Evolutionary conservation across 2,329 filamentous ascomycete species (phyloP).

Genomic region (Ceratocystis diversiconidia): DNA sequence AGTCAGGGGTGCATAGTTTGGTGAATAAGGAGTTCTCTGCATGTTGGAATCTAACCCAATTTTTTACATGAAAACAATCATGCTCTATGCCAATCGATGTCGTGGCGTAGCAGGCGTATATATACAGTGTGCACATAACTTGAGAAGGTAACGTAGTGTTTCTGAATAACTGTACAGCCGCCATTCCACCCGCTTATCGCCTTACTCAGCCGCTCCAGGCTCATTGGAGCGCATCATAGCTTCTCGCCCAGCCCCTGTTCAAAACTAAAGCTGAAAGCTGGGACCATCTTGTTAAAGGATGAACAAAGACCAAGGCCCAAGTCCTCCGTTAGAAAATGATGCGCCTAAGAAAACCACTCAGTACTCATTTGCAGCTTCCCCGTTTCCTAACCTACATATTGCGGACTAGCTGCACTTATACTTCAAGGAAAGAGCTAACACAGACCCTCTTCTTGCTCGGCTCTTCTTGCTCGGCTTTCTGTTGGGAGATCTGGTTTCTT

Average conservation of each 20-base stretch:
- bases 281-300: neutral
- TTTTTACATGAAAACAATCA: too few species aligned
- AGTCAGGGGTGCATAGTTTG: neutral
- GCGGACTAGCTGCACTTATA: neutral
- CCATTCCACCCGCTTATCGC: neutral
- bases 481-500: neutral
- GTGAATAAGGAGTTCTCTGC: neutral
- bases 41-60: neutral
- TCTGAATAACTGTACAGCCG: neutral
- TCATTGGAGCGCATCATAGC: constrained; percentile 1
- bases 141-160: neutral
- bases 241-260: neutral
- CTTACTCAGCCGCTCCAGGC: neutral
- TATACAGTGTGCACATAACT: neutral
- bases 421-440: neutral
- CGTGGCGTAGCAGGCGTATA: too few species aligned
- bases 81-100: too few species aligned
- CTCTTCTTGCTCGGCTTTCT: neutral
- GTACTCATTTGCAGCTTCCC: neutral
- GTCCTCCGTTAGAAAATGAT: neutral
- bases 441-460: neutral
- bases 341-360: neutral
- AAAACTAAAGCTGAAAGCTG: neutral
- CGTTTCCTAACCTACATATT: neutral
- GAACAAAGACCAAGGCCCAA: neutral